A percentile compares a stretch with the other conserved stretches of the same genome.
Evolutionary conservation across 2,329 filamentous ascomycete species (phyloP).

Genomic region (Arachnomyces sp.): DNA sequence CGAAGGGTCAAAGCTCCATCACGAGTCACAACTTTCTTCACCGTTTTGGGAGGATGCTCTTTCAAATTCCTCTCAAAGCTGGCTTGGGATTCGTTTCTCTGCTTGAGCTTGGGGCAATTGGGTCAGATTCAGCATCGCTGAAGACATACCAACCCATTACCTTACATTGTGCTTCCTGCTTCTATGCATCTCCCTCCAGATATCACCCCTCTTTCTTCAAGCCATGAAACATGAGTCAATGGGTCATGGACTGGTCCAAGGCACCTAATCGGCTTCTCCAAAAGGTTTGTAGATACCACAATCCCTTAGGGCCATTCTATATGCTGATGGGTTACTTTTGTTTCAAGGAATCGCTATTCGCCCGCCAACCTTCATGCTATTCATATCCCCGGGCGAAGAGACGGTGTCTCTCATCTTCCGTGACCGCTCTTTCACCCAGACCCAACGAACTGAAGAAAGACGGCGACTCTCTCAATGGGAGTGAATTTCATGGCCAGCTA

Average conservation of each 20-base stretch:
- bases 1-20: too few species aligned
- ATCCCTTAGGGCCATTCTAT: background rate
- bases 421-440: background rate
- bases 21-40: too few species aligned
- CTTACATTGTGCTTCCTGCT: too few species aligned
- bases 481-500: conserved; percentile 19
- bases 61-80: too few species aligned
- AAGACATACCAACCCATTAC: too few species aligned
- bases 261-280: conserved; percentile 1
- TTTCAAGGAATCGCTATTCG: conserved; percentile 7
- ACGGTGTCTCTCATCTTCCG: conserved; percentile 9
- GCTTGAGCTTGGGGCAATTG: too few species aligned
- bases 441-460: conserved; percentile 1
- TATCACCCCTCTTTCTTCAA: background rate
- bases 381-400: conserved; percentile 8
- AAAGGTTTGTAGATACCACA: background rate
- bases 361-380: conserved; percentile 1
- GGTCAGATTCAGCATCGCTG: too few species aligned
- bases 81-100: too few species aligned
- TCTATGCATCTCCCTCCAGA: too few species aligned
- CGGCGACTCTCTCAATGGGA: conserved; percentile 1
- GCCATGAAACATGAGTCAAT: conserved; percentile 6
- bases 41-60: too few species aligned
- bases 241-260: conserved; percentile 1
- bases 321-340: background rate